These are phyloP conservation scores for Pseudogymnoascus sp. DNA, from an alignment of 2,329 filamentous ascomycete species.

Conservation along the genomic window DNA sequence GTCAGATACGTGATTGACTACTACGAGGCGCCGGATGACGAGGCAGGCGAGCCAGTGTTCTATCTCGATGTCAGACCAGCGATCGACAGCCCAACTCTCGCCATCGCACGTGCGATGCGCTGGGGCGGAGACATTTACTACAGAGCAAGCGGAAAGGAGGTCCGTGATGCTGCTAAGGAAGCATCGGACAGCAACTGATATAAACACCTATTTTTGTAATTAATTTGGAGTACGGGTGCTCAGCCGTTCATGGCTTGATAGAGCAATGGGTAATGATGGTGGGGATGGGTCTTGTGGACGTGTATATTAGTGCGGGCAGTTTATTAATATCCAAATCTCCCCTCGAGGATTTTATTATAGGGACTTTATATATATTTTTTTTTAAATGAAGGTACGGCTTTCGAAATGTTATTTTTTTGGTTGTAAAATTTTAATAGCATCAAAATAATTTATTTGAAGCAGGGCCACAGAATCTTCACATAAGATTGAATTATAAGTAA, in stretches of 20 bases:
- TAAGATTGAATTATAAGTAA: not conserved
- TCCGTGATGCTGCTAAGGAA: slow-evolving; percentile 20
- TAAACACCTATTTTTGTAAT: not conserved
- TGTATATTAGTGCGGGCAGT: not conserved
- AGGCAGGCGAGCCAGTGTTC: slow-evolving; percentile 84
- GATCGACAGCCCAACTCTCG: slow-evolving; percentile 69
- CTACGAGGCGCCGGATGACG: slow-evolving; percentile 74
- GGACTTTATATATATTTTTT: not conserved
- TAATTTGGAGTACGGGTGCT: slow-evolving; percentile 4
- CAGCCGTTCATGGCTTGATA: not conserved
- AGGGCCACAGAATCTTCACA: not conserved
- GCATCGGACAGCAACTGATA: not conserved
- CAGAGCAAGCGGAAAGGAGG: slow-evolving; percentile 25
- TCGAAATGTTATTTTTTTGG: not conserved
- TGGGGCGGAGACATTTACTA: slow-evolving; percentile 96
- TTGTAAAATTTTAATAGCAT: not conserved
- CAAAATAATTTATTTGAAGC: not conserved
- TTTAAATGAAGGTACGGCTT: not conserved
- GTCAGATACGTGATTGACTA: slow-evolving; percentile 96
- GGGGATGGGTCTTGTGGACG: not conserved
- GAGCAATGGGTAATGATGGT: not conserved
- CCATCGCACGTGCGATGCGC: slow-evolving; percentile 73
- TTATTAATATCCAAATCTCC: slow-evolving; percentile 2
- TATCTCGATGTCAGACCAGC: slow-evolving; percentile 91
- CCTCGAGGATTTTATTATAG: slow-evolving; percentile 1